Evolutionary conservation across 1,284 basidiomycete species (phyloP), one percentile per base, ranked within the genome.

Genomic region (Coniferiporia weirii): DNA sequence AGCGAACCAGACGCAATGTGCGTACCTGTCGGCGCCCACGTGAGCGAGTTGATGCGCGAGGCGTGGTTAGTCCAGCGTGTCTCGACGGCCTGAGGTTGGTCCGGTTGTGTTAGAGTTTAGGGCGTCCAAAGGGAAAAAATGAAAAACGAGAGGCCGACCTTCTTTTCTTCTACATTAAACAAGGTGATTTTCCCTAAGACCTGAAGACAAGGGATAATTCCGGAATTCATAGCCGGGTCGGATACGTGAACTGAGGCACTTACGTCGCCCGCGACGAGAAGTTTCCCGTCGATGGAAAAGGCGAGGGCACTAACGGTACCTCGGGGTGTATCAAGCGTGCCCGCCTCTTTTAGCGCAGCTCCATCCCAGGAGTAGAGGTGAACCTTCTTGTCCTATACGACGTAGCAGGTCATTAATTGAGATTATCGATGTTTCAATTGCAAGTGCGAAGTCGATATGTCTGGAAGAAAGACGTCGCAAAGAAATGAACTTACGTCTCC

Each of bases 31-130:
- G 82, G 70, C 2, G 89, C 88, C 84, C 90, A 98, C 0, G 83
- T 76, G 13, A 98, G 79, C 15, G 89, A 83, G 65, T 89, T 82
- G 61, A 98, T 82, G 19, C 93, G 85, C 0, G 84, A 92, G 3
- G 86, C 82, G 74, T 99, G 96, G 78, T 89, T 89, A 3, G 91
- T 85, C 96, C 96, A 98, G 56, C 85, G 84, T 4, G 81, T 77
- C 35, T 89, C 91, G 53, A 88, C 73, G 56, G 80, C 66, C 82
- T 87, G 64, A 50, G 59, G 15, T 15, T 55, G 53, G 27, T 48
- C 10, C 17, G 48, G 27, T 63, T 63, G 52, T 52, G 64, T 47
- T 59, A 62, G 64, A 32, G 63, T 34, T 48, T 38, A 49, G 52
- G 46, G 57, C 6, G 38, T 17, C 17, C 43, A 54, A 17, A 9